Evolutionary conservation across 495 filamentous ascomycete genomes (phyloP), one percentile per base, ranked within the genome.

Genomic region (Xylaria scruposa): DNA sequence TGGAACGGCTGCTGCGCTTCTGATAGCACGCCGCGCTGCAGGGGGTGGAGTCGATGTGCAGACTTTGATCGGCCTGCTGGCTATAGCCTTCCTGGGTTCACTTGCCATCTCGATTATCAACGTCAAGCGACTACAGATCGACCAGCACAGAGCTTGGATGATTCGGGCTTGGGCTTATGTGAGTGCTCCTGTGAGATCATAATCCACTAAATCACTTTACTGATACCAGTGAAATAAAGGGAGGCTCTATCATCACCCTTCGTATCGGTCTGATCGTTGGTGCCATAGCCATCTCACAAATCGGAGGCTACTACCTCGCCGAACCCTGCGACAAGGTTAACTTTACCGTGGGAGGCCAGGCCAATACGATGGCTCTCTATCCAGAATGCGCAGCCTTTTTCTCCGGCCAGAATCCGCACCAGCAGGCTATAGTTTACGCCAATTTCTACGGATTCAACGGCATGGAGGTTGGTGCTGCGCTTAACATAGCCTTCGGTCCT

Each of bases 71-170:
- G 81, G 79, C 10, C 12, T 79, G 2, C 59, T 87, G 19, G 78
- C 74, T 7, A 77, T 87, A 49, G 40, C 84, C 44, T 81, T 82
- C 26, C 72, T 81, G 6, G 58, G 64, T 29, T 67, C 79, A 9
- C 66, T 85, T 10, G 47, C 65, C 9, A 70, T 84, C 72, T 84
- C 85, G 24, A 83, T 79, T 47, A 82, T 84, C 70, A 87, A 86
- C 70, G 84, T 88, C 77, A 85, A 84, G 74, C 73, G 80, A 12
- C 75, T 87, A 21, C 86, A 87, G 70, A 87, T 90, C 67, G 85
- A 88, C 29, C 81, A 89, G 73, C 88, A 90, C 70, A 79, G 87
- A 3, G 81, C 82, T 12, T 90, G 86, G 86, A 89, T 88, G 86
- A 74, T 89, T 31, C 76, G 88, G 17, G 75, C 85, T 7, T 82